Conservation (phyloP, 2,329 filamentous ascomycete species). For the Paracamarosporium sp. region DNA sequence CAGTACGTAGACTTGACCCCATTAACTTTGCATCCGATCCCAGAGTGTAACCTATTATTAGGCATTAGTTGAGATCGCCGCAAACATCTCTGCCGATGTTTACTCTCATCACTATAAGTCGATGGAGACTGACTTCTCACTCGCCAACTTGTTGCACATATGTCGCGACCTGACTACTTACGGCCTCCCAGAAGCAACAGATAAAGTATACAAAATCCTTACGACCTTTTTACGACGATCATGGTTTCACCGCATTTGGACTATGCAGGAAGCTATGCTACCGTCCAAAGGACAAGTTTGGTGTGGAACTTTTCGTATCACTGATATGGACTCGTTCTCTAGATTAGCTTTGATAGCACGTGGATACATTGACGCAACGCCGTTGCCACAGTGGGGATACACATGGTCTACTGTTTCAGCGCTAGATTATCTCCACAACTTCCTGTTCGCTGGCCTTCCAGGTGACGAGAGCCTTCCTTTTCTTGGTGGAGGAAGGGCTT, state of each 20-base stretch:
- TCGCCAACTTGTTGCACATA: not conserved
- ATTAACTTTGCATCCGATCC: not conserved
- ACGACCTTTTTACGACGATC: not conserved
- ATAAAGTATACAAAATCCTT: not conserved
- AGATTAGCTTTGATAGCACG: not conserved
- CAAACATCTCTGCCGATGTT: not conserved
- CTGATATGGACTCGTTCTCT: not conserved
- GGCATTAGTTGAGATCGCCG: not conserved
- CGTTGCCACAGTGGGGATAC: not conserved
- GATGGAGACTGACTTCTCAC: not conserved
- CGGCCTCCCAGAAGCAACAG: not conserved
- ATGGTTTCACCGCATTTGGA: slow-evolving; percentile 5
- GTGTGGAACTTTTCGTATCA: not conserved
- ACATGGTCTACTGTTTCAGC: not conserved
- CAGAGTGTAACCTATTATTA: too few relatives aligned
- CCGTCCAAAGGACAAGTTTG: slow-evolving; percentile 1
- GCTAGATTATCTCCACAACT: not conserved
- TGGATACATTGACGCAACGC: not conserved
- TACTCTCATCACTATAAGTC: not conserved
- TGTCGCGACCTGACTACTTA: not conserved
- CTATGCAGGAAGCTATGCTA: not conserved
- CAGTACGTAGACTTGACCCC: not conserved
- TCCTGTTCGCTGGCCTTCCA: not conserved
- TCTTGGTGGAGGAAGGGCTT: not conserved
- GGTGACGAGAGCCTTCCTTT: not conserved